A percentile compares a stretch with the other conserved stretches of the same genome.
Conservation (phyloP, 2,329 filamentous ascomycete species). For the Trichoderma citrinoviride region DNA sequence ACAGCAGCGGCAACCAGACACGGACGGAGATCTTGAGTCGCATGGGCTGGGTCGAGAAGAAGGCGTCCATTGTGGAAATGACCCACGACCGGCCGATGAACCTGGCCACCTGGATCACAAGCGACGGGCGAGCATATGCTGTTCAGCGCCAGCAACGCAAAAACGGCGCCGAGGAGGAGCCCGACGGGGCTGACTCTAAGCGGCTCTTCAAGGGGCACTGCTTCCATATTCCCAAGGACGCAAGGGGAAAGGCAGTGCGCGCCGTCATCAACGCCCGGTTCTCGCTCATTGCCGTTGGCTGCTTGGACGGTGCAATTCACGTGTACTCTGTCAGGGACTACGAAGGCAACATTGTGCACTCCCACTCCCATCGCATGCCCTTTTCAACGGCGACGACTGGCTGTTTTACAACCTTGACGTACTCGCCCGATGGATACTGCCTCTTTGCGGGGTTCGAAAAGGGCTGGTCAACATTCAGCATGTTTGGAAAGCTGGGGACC, state of each 20-base stretch:
- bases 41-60: constrained; percentile 82
- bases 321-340: constrained; percentile 96
- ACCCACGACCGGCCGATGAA: constrained; percentile 96
- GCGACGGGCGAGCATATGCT: constrained; percentile 82
- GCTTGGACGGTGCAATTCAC: constrained; percentile 71
- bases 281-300: constrained; percentile 86
- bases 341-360: constrained; percentile 83
- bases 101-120: constrained; percentile 86
- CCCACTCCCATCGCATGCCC: constrained; percentile 71
- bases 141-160: constrained; percentile 66
- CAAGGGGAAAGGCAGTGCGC: constrained; percentile 62
- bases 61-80: constrained; percentile 75
- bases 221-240: constrained; percentile 71
- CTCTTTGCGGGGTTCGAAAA: constrained; percentile 89
- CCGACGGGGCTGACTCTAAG: constrained; percentile 51
- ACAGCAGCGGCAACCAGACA: constrained; percentile 77
- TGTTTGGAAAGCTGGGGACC: constrained; percentile 87
- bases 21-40: constrained; percentile 85
- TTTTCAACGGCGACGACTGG: constrained; percentile 68
- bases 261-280: constrained; percentile 92
- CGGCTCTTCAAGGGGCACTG: constrained; percentile 85
- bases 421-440: constrained; percentile 95
- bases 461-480: constrained; percentile 96
- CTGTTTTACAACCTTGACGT: constrained; percentile 68
- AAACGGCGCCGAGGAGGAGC: constrained; percentile 40